phyloP scores from a whole-genome alignment of 306 rosid species.

The Fragaria vesca region DNA sequence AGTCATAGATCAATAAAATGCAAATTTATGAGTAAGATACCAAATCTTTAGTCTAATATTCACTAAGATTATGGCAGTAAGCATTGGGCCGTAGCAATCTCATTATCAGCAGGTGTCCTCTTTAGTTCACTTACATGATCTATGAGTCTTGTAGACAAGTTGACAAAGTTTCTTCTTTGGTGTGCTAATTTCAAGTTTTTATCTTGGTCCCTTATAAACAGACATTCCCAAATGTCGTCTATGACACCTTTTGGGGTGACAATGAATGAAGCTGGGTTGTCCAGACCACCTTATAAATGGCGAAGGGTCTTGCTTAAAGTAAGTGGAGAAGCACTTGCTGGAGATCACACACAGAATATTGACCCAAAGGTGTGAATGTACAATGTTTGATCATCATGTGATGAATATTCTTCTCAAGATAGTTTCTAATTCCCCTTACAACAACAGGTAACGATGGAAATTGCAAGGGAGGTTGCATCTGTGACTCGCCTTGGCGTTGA shows the following conservation, averaged over 20 bases:
- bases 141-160: neutral
- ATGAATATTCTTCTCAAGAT: neutral
- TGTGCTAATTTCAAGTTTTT: conserved; percentile 3
- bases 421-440: conserved; percentile 17
- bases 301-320: conserved; percentile 94
- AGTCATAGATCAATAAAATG: neutral
- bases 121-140: neutral
- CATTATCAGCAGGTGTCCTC: neutral
- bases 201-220: conserved; percentile 6
- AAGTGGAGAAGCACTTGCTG: conserved; percentile 97
- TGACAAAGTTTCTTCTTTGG: neutral
- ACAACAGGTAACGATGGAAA: conserved; percentile 79
- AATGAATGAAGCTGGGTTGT: conserved; percentile 46
- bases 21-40: neutral
- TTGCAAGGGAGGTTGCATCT: conserved; percentile 92
- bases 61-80: neutral
- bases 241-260: conserved; percentile 51
- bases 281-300: conserved; percentile 66
- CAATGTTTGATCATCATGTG: neutral
- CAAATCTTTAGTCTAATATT: neutral
- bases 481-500: conserved; percentile 96
- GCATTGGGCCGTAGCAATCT: neutral
- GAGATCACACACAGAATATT: conserved; percentile 77
- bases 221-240: conserved; percentile 54
- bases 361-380: conserved; percentile 75